Percentiles rank a stretch among this genome's conserved stretches.
phyloP scores from a whole-genome alignment of 1,284 basidiomycete genomes.

The Ustanciosporium gigantosporum region DNA sequence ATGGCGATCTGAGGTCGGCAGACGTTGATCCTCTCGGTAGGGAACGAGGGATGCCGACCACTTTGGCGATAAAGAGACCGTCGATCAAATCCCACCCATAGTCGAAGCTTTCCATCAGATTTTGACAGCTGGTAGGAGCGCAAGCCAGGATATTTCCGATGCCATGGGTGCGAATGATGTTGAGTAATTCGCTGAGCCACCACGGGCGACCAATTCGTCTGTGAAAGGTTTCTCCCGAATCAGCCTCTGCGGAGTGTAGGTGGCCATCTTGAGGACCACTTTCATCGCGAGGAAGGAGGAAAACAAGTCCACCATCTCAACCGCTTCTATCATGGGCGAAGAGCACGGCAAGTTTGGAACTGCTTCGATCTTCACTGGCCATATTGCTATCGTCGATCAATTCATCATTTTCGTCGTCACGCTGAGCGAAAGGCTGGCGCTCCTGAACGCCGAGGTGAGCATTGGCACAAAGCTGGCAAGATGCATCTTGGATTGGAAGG shows the following conservation, averaged over 20 bases:
- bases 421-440: conserved; percentile 76
- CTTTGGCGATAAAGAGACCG: conserved; percentile 72
- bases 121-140: conserved; percentile 80
- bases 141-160: conserved; percentile 87
- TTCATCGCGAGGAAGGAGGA: conserved; percentile 69
- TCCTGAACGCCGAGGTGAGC: conserved; percentile 77
- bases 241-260: conserved; percentile 81
- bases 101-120: conserved; percentile 64
- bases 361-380: conserved; percentile 51
- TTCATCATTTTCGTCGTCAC: conserved; percentile 79
- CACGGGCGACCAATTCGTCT: conserved; percentile 77
- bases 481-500: conserved; percentile 46
- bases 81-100: conserved; percentile 73
- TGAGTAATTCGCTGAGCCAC: conserved; percentile 63
- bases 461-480: conserved; percentile 60
- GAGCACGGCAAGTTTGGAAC: conserved; percentile 66
- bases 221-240: conserved; percentile 89
- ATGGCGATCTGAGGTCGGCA: conserved; percentile 95
- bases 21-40: conserved; percentile 73
- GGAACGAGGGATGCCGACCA: conserved; percentile 74
- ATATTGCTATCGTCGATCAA: conserved; percentile 75
- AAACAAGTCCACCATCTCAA: conserved; percentile 77
- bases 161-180: conserved; percentile 56
- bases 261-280: conserved; percentile 68
- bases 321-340: conserved; percentile 78